phyloP scores from a whole-genome alignment of 2,329 filamentous ascomycete species.

The Alternaria sp. region DNA sequence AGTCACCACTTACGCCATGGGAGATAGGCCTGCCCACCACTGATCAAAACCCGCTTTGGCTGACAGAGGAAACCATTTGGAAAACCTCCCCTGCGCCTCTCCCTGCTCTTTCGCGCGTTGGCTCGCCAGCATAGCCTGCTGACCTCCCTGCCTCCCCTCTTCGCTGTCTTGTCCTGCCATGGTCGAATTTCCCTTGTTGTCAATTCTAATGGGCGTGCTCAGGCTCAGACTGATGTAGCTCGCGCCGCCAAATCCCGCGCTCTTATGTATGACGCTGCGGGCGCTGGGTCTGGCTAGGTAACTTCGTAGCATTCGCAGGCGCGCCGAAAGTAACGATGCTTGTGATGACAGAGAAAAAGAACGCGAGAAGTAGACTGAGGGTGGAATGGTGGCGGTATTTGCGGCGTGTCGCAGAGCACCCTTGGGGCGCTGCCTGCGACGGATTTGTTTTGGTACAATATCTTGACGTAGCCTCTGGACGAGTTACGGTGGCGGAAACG shows the following conservation, averaged over 20 bases:
- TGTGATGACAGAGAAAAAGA: background rate
- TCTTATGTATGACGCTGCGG: constrained; percentile 30
- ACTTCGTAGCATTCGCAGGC: constrained; percentile 45
- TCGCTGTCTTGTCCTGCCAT: constrained; percentile 38
- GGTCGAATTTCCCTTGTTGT: constrained; percentile 30
- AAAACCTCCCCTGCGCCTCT: constrained; percentile 39
- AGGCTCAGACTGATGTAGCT: constrained; percentile 39
- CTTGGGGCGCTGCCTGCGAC: constrained; percentile 26
- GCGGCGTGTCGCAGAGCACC: constrained; percentile 16
- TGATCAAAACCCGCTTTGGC: constrained; percentile 81
- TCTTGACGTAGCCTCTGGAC: constrained; percentile 33
- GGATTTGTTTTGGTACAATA: constrained; percentile 8
- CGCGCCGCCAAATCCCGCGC: constrained; percentile 40
- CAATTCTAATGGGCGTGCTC: constrained; percentile 37
- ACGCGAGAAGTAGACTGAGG: background rate
- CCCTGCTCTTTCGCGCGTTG: constrained; percentile 52
- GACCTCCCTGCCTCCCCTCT: constrained; percentile 36
- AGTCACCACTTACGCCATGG: constrained; percentile 58
- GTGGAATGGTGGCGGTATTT: constrained; percentile 27
- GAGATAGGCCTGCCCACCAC: constrained; percentile 85
- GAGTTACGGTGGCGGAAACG: constrained; percentile 13
- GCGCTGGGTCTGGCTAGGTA: constrained; percentile 32
- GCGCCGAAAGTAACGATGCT: constrained; percentile 12
- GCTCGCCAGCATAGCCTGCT: constrained; percentile 57
- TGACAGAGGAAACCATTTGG: constrained; percentile 77